Percentiles rank a stretch among this genome's conserved stretches.
phyloP scores from a whole-genome alignment of 176 grass and related monocot species.

The Guadua angustifolia region DNA sequence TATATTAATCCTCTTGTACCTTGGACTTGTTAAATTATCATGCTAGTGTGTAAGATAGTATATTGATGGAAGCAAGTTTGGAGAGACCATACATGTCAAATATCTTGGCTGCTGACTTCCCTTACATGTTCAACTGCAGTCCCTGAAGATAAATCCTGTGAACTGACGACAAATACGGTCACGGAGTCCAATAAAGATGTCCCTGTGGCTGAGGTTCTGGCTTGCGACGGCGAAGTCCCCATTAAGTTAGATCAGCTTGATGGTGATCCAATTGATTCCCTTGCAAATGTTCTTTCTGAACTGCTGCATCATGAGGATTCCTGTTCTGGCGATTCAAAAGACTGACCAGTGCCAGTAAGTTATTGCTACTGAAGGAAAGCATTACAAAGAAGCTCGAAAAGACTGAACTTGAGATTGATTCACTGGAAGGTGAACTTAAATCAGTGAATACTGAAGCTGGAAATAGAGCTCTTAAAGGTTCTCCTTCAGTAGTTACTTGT shows the following conservation, averaged over 20 bases:
- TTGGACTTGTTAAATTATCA: background rate
- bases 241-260: constrained; percentile 57
- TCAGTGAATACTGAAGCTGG: constrained; percentile 33
- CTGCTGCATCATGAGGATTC: constrained; percentile 71
- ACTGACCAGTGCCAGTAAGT: constrained; percentile 54
- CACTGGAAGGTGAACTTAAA: constrained; percentile 80
- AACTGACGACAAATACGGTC: constrained; percentile 42
- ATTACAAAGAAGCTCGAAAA: constrained; percentile 85
- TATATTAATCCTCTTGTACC: background rate
- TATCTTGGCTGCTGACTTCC: constrained; percentile 8
- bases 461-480: constrained; percentile 31
- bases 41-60: background rate
- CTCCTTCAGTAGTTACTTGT: constrained; percentile 34
- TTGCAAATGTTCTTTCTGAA: constrained; percentile 62
- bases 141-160: constrained; percentile 59
- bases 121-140: constrained; percentile 57
- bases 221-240: constrained; percentile 29
- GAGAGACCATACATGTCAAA: background rate
- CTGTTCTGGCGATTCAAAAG: constrained; percentile 69
- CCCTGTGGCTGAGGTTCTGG: constrained; percentile 32
- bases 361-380: constrained; percentile 69
- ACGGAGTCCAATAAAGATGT: constrained; percentile 38
- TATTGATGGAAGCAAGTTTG: background rate
- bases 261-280: constrained; percentile 55
- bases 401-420: constrained; percentile 89